Conservation (phyloP, 1,139 yeast species). For the Protomyces inundatus region DNA sequence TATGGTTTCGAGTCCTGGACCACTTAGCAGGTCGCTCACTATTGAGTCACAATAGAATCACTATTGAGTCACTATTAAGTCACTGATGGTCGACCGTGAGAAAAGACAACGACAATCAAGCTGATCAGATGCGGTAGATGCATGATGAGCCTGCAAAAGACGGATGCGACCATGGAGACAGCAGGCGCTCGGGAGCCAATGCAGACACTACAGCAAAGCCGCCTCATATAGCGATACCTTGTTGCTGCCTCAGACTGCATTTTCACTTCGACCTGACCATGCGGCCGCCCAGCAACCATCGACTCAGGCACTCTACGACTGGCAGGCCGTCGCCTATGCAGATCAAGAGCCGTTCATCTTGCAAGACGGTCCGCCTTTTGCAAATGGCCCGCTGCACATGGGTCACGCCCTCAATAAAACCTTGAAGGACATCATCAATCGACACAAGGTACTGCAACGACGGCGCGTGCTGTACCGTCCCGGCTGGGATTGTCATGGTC, state of each 20-base stretch:
- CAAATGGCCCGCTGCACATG: slow-evolving; percentile 86
- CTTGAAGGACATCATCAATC: slow-evolving; percentile 73
- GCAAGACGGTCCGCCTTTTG: slow-evolving; percentile 98
- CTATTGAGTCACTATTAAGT: no score
- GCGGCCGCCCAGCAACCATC: background rate
- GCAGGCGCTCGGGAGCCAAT: background rate
- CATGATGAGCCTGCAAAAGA: no score
- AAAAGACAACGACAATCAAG: no score
- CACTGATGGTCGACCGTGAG: no score
- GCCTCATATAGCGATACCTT: slow-evolving; percentile 3
- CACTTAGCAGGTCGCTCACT: no score
- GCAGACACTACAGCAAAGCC: background rate
- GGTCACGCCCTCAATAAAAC: slow-evolving; percentile 93
- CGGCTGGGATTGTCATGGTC: slow-evolving; percentile 99
- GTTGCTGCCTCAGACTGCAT: slow-evolving; percentile 14
- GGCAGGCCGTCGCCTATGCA: background rate
- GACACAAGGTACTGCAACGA: slow-evolving; percentile 63
- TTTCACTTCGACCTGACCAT: slow-evolving; percentile 21
- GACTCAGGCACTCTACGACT: slow-evolving; percentile 7
- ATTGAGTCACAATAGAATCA: no score
- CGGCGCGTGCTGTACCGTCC: slow-evolving; percentile 66
- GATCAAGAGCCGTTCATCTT: slow-evolving; percentile 47
- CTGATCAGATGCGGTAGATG: no score
- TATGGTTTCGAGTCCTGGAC: no score
- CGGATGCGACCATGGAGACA: background rate